These are phyloP conservation scores for Aspergillus sclerotiicarbonarius DNA, from an alignment of 495 filamentous ascomycete species.

Conservation along the genomic window DNA sequence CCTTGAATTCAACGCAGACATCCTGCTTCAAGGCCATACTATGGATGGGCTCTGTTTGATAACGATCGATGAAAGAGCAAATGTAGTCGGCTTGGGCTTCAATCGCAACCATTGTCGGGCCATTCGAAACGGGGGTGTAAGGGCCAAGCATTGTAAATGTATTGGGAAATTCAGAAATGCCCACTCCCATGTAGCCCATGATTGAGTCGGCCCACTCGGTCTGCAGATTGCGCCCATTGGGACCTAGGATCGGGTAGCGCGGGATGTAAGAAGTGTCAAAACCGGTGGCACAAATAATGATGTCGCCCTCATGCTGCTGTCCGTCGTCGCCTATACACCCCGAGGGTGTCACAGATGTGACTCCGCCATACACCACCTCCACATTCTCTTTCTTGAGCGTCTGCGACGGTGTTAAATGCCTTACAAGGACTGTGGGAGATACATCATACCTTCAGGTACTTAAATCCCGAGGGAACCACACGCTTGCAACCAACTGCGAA, in stretches of 20 bases:
- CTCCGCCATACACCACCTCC: not conserved
- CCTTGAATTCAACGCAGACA: not conserved
- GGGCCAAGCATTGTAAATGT: constrained; percentile 40
- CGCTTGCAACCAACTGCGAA: constrained; percentile 9
- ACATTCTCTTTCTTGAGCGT: not conserved
- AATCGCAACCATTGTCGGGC: not conserved
- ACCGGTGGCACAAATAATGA: constrained; percentile 4
- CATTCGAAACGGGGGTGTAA: constrained; percentile 38
- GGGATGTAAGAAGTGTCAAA: constrained; percentile 4
- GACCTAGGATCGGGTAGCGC: not conserved
- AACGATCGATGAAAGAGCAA: not conserved
- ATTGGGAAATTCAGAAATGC: constrained; percentile 43
- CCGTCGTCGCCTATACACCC: not conserved
- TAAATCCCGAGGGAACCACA: not conserved
- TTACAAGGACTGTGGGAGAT: not conserved
- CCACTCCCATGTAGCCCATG: constrained; percentile 11
- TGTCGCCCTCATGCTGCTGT: not conserved
- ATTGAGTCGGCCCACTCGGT: constrained; percentile 1
- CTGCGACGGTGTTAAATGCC: not conserved
- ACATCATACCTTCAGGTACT: not conserved
- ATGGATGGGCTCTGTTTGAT: not conserved
- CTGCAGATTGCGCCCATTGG: not conserved
- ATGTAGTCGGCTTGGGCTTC: not conserved
- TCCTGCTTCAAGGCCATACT: not conserved
- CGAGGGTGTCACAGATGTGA: not conserved